Evolutionary conservation across 106 monocot genomes (phyloP), one percentile per base, ranked within the genome.

Genomic region (Dactylorhiza incarnata): DNA sequence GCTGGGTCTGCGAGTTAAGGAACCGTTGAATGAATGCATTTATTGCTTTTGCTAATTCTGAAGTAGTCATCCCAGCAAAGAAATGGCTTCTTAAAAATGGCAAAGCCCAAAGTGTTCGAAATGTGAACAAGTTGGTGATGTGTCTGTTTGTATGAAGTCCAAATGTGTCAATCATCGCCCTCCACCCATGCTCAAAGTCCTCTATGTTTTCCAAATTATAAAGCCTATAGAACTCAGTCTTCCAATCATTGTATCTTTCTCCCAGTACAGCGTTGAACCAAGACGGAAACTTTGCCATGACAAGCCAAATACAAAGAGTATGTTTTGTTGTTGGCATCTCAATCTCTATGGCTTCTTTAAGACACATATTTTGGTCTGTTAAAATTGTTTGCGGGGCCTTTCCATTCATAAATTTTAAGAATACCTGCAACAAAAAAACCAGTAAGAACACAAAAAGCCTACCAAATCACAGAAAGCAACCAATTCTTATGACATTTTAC

Each of bases 261-360:
- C 89, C 91, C 43, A 95, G 87, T 74, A 89, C 85, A 63, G 82
- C 85, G 79, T 85, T 89, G 55, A 95, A 95, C 91, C 91, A 95
- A 73, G 87, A 89, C 15, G 87, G 89, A 52, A 95, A 91, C 77
- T 91, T 95, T 51, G 83, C 85, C 50, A 77, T 83, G 53, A 91
- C 85, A 17, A 84, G 82, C 94, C 94, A 91, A 74, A 87, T 77
- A 74, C 87, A 89, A 72, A 95, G 74, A 22, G 84, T 91, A 79
- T 95, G 91, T 45, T 95, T 91, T 55, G 91, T 78, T 24, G 48
- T 77, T 45, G 94, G 89, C 87, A 95, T 89, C 65, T 91, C 94
- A 14, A 66, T 56, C 6, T 68, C 67, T 68, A 95, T 84, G 11
- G 89, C 89, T 77, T 95, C 89, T 79, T 87, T 87, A 26, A 95